Evolutionary conservation across 306 rosid genomes (phyloP).

Genomic region (Begonia loranthoides): DNA sequence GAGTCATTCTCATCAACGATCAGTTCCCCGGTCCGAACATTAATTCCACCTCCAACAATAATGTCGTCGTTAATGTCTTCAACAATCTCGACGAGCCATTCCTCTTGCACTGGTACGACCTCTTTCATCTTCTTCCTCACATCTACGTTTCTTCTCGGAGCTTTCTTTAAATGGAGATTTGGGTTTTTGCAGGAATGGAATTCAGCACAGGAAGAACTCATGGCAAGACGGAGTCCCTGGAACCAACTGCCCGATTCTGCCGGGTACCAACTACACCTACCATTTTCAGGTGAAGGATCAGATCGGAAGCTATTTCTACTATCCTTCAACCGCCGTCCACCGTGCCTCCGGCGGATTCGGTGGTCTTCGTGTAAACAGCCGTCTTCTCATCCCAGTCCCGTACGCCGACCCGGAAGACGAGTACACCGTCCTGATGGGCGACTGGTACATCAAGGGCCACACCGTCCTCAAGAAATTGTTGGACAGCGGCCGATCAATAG

Average conservation of each 20-base stretch:
- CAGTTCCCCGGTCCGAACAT: conserved; percentile 75
- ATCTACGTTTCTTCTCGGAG: neutral
- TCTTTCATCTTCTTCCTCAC: neutral
- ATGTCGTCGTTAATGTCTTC: conserved; percentile 46
- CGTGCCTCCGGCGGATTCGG: conserved; percentile 61
- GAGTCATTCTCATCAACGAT: conserved; percentile 69
- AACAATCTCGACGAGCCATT: conserved; percentile 78
- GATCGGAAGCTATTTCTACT: conserved; percentile 62
- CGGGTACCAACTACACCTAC: conserved; percentile 61
- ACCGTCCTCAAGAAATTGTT: conserved; percentile 19
- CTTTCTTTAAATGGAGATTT: neutral
- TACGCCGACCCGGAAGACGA: conserved; percentile 75
- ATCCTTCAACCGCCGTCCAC: conserved; percentile 42
- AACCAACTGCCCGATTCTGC: conserved; percentile 60
- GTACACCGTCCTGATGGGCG: conserved; percentile 62
- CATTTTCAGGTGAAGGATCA: conserved; percentile 78
- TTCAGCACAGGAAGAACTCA: conserved; percentile 71
- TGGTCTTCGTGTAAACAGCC: conserved; percentile 53
- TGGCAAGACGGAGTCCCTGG: conserved; percentile 78
- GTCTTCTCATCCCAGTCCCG: conserved; percentile 67
- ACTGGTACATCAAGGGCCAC: conserved; percentile 79
- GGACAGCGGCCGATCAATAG: conserved; percentile 49
- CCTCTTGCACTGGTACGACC: conserved; percentile 44
- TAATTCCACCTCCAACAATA: conserved; percentile 71
- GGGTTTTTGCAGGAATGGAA: conserved; percentile 30